Base-by-base conservation (phyloP, 306 rosid genomes). In the Vicia sativa region DNA sequence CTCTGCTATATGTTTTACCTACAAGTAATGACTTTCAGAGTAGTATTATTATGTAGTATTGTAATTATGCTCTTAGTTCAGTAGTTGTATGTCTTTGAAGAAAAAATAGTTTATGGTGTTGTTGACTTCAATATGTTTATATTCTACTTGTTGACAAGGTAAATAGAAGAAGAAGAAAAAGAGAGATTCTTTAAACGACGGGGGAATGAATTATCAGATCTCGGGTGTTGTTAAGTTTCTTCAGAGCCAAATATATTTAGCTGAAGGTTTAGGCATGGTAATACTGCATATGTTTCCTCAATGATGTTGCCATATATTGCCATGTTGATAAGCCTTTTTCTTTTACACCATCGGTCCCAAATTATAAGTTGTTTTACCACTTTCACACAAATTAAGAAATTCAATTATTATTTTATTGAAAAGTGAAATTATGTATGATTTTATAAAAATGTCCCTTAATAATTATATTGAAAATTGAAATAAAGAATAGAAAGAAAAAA, bases 201-300 rank as follows among this genome's bases (percentile, higher is more conserved):
- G 55, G 10, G 87, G 77, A 16, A 82, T 59, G 72, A 95, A 90
- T 77, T 75, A 72, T 72, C 89, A 79, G 71, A 77, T 87, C 56
- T 84, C 97, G 25, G 86, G 91, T 19, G 84, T 86, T 49, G 92
- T 93, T 69, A 79, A 84, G 83, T 90, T 84, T 82, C 86, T 93
- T 71, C 98, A 90, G 76, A 88, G 98, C 77, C 96, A 93, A 79
- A 85, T 90, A 57, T 93, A 85, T 78, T 84, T 93, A 1, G 97
- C 96, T 61, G 96, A 93, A 79, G 97, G 97, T 71, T 85, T 93
- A 42, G 70, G 89, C 77, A 90, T 76, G 97, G 98, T 92, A 89
- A 80, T 68, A 62, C 54, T 69, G 69, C 71, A 45, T 52, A 31
- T 64, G 18, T 61, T 68, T 42, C 74, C 72, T 77, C 56, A 73